A percentile compares a stretch with the other conserved stretches of the same genome.
Conservation (phyloP, 1,139 yeast species). For the Suhomyces bolitotheri region DNA sequence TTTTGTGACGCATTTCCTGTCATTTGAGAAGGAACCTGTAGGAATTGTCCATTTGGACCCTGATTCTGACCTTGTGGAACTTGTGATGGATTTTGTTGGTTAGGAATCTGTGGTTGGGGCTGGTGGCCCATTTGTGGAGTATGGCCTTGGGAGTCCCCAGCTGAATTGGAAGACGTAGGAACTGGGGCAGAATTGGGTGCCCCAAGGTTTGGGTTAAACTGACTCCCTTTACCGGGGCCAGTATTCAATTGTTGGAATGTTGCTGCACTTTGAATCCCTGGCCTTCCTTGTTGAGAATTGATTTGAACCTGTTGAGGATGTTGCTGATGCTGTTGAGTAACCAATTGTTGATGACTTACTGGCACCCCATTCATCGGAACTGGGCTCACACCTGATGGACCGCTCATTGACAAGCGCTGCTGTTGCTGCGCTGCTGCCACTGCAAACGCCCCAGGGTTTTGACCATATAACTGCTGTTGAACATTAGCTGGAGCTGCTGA, state of each 20-base stretch:
- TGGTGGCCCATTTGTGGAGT: slow-evolving; percentile 33
- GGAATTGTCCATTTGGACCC: slow-evolving; percentile 10
- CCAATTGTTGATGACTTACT: slow-evolving; percentile 8
- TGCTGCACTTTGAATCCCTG: slow-evolving; percentile 25
- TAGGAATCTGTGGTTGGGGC: slow-evolving; percentile 23
- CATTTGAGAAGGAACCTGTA: slow-evolving; percentile 13
- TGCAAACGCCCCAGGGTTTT: slow-evolving; percentile 12
- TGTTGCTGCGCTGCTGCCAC: slow-evolving; percentile 18
- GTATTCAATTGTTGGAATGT: slow-evolving; percentile 12
- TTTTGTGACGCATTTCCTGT: slow-evolving; percentile 12
- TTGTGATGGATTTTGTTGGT: slow-evolving; percentile 4
- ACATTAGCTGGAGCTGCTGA: slow-evolving; percentile 5
- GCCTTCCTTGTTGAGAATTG: slow-evolving; percentile 16
- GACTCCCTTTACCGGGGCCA: slow-evolving; percentile 10
- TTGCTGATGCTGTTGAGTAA: slow-evolving; percentile 11
- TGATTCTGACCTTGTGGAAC: slow-evolving; percentile 7
- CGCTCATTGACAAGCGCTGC: slow-evolving; percentile 9
- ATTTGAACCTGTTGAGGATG: slow-evolving; percentile 9
- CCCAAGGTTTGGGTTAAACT: slow-evolving; percentile 12
- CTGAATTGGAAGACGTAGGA: slow-evolving; percentile 21
- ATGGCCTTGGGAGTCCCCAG: slow-evolving; percentile 26
- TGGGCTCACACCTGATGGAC: slow-evolving; percentile 10
- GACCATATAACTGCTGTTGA: slow-evolving; percentile 9
- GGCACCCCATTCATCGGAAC: slow-evolving; percentile 9
- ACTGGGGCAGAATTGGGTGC: slow-evolving; percentile 31